phyloP scores from a whole-genome alignment of 148 eudicot species.

The Hydrangea macrophylla region DNA sequence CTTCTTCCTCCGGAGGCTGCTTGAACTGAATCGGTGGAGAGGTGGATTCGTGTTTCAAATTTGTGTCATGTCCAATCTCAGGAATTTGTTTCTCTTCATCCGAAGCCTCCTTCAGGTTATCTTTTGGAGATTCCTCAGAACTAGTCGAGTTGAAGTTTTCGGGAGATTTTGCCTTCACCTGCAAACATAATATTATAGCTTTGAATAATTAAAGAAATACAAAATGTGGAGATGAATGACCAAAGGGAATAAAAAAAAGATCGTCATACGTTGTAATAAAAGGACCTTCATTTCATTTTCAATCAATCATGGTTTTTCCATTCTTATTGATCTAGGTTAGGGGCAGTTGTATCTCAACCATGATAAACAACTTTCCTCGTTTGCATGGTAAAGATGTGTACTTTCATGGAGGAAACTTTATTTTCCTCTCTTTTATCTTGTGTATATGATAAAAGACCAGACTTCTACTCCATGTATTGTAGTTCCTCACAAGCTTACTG shows the following conservation, averaged over 20 bases:
- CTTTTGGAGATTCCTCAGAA: conserved; percentile 51
- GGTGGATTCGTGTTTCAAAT: conserved; percentile 20
- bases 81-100: conserved; percentile 36
- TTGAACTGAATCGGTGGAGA: conserved; percentile 16
- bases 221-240: neutral
- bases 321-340: neutral
- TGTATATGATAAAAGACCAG: neutral
- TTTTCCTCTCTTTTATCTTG: too few species aligned
- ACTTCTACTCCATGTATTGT: neutral
- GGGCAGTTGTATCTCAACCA: neutral
- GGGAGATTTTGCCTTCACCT: conserved; percentile 64
- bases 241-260: too few species aligned
- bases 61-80: conserved; percentile 32
- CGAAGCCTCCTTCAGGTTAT: conserved; percentile 26
- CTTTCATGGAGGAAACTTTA: neutral
- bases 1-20: conserved; percentile 19
- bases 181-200: conserved; percentile 15
- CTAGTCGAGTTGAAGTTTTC: conserved; percentile 37
- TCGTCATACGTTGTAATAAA: neutral
- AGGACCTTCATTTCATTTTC: neutral
- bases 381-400: neutral
- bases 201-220: conserved; percentile 5
- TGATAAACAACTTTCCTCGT: neutral
- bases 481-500: neutral
- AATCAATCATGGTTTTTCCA: neutral